Percentiles rank a stretch among this genome's conserved stretches.
phyloP scores from a whole-genome alignment of 495 filamentous ascomycete genomes.

The Aspergillus taichungensis region DNA sequence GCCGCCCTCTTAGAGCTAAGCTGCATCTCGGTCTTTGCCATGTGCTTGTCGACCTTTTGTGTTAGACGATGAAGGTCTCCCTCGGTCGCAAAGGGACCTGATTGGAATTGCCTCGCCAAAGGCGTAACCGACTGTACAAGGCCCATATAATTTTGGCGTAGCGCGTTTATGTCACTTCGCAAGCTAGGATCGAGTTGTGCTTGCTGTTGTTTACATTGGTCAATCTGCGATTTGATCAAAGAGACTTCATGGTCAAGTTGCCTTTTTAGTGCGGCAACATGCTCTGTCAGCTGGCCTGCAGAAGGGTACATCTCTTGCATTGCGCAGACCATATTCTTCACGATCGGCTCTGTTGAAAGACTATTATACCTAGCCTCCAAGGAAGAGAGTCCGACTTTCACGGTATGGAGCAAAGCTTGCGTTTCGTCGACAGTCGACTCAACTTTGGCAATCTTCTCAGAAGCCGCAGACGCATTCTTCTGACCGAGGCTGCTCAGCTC shows the following conservation, averaged over 20 bases:
- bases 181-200: too few relatives aligned
- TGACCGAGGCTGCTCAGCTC: background rate
- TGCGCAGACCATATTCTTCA: constrained; percentile 24
- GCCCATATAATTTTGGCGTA: too few relatives aligned
- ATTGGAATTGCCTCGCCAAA: too few relatives aligned
- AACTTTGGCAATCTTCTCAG: background rate
- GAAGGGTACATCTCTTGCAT: constrained; percentile 33
- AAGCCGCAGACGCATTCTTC: background rate
- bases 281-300: constrained; percentile 8
- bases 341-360: constrained; percentile 24
- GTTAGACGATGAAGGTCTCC: too few relatives aligned
- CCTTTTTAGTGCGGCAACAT: constrained; percentile 1
- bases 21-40: too few relatives aligned
- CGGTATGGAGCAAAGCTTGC: constrained; percentile 1
- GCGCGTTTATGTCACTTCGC: too few relatives aligned
- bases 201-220: background rate
- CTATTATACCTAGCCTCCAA: constrained; percentile 30
- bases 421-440: background rate
- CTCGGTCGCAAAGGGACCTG: too few relatives aligned
- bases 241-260: constrained; percentile 1
- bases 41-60: too few relatives aligned
- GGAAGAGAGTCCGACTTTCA: constrained; percentile 23
- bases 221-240: background rate
- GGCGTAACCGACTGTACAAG: too few relatives aligned
- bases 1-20: too few relatives aligned